Percentiles rank a stretch among this genome's conserved stretches.
Conservation (phyloP, 345 rosid species). For the Eucalyptus sideroxylon region DNA sequence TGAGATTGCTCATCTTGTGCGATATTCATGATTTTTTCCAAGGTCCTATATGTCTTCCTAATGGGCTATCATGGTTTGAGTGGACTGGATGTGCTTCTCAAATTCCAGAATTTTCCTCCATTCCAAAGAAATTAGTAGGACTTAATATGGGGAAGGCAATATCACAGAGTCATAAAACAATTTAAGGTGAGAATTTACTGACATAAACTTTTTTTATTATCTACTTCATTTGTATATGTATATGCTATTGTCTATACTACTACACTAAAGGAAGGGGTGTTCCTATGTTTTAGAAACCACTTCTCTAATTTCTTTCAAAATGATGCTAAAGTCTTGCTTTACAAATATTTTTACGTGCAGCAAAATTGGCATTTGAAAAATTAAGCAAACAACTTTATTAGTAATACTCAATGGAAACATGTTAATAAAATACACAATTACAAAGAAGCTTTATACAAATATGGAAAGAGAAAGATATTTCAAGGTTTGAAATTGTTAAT, state of each 20-base stretch:
- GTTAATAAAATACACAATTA: no score
- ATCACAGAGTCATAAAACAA: no score
- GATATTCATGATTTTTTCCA: not conserved
- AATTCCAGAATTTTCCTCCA: not conserved
- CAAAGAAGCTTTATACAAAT: no score
- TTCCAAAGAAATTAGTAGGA: not conserved
- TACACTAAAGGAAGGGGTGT: not conserved
- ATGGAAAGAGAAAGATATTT: not conserved
- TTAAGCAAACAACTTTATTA: no score
- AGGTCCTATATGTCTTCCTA: not conserved
- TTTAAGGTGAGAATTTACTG: not conserved
- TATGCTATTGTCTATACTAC: not conserved
- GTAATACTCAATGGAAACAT: not conserved
- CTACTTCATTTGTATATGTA: not conserved
- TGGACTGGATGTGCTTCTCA: not conserved
- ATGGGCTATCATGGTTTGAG: not conserved
- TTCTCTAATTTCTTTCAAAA: not conserved
- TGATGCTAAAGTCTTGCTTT: not conserved
- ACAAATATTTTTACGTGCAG: no score
- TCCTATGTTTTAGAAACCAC: not conserved
- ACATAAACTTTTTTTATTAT: not conserved
- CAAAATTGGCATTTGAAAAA: not conserved
- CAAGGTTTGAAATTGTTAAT: not conserved
- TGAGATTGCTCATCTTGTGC: not conserved
- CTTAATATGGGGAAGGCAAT: no score